Conservation (phyloP, 2,329 filamentous ascomycete genomes). For the Trichoderma simmonsii region DNA sequence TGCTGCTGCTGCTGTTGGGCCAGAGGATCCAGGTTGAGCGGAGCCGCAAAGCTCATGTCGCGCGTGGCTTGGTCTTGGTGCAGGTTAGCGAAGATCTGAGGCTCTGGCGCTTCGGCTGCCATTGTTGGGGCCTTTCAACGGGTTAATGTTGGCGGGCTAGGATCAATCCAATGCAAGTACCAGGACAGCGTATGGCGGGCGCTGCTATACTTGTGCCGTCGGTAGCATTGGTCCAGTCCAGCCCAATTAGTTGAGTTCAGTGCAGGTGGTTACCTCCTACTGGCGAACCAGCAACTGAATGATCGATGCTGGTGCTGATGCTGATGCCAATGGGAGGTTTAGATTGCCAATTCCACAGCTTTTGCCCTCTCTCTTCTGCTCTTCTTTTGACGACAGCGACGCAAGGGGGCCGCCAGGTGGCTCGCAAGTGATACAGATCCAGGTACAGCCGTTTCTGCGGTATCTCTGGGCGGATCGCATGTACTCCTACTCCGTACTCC, state of each 20-base stretch:
- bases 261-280: too few relatives aligned
- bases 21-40: conserved; percentile 26
- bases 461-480: background rate
- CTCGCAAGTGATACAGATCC: background rate
- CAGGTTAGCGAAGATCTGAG: conserved; percentile 14
- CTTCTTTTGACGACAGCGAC: background rate
- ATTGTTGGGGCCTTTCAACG: background rate
- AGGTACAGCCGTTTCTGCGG: background rate
- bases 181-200: conserved; percentile 7
- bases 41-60: conserved; percentile 35
- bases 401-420: conserved; percentile 13
- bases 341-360: background rate
- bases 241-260: background rate
- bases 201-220: background rate
- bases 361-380: background rate
- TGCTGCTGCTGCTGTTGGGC: conserved; percentile 29
- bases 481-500: background rate
- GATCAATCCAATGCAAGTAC: conserved; percentile 2
- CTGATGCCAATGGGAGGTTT: background rate
- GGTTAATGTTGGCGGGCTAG: background rate
- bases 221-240: background rate
- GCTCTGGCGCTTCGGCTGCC: conserved; percentile 11
- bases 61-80: conserved; percentile 15
- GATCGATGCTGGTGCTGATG: background rate
- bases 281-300: too few relatives aligned